A percentile compares a stretch with the other conserved stretches of the same genome.
Conservation (phyloP, 345 rosid genomes). For the Microcos paniculata region DNA sequence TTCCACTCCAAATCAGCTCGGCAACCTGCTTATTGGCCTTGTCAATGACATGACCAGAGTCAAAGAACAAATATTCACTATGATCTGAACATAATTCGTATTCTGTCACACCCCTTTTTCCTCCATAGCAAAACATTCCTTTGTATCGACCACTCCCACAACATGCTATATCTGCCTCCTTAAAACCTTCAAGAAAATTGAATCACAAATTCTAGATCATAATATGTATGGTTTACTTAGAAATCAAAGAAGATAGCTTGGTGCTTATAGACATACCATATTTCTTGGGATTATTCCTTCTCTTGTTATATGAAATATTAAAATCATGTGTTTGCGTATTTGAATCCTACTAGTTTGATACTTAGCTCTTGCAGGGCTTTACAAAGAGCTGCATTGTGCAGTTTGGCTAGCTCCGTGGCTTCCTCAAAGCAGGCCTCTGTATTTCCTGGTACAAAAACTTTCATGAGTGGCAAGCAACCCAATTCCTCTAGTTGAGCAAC, state of each 20-base stretch:
- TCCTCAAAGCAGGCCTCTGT: conserved; percentile 47
- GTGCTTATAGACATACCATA: too few relatives aligned
- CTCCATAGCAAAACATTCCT: conserved; percentile 76
- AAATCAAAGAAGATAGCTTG: too few relatives aligned
- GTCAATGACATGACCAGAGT: conserved; percentile 66
- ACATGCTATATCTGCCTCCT: too few relatives aligned
- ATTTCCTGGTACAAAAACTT: not conserved
- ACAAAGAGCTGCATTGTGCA: conserved; percentile 59
- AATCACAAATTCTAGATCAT: not conserved
- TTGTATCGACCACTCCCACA: too few relatives aligned
- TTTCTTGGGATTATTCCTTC: conserved; percentile 51
- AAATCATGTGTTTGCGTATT: conserved; percentile 56
- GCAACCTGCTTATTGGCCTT: conserved; percentile 54
- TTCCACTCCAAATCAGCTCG: conserved; percentile 48
- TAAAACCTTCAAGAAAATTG: too few relatives aligned
- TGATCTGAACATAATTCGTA: conserved; percentile 68
- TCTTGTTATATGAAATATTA: conserved; percentile 30
- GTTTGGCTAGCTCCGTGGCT: conserved; percentile 39
- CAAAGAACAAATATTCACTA: conserved; percentile 62
- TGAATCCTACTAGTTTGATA: conserved; percentile 48
- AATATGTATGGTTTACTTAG: too few relatives aligned
- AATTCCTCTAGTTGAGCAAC: conserved; percentile 24
- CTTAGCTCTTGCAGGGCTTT: conserved; percentile 36
- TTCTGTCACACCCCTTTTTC: conserved; percentile 48
- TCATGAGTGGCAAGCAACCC: conserved; percentile 30